Conservation (phyloP, 352 stramenopile genomes). For the Phytophthora fragariae region DNA sequence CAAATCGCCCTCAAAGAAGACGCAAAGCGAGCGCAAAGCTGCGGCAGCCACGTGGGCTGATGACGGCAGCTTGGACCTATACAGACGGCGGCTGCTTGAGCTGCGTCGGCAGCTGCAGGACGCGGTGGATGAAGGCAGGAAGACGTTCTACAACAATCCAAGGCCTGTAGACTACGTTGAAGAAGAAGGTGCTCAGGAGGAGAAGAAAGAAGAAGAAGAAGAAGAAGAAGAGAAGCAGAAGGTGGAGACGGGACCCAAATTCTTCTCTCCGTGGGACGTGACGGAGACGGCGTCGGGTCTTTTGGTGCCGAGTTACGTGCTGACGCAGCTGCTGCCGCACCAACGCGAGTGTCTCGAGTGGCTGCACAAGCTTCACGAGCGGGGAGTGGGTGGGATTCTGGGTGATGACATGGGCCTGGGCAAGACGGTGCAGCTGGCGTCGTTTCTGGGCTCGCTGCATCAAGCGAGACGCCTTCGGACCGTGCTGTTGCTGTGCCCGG, state of each 20-base stretch:
- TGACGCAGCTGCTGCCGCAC: slow-evolving; percentile 92
- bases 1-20: slow-evolving; percentile 1
- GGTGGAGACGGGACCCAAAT: slow-evolving; percentile 24
- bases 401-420: slow-evolving; percentile 96
- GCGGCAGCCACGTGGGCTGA: slow-evolving; percentile 49
- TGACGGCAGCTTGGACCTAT: slow-evolving; percentile 49
- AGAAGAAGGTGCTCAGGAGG: slow-evolving; percentile 7
- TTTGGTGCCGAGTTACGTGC: slow-evolving; percentile 72
- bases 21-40: slow-evolving; percentile 31
- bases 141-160: slow-evolving; percentile 62
- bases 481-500: slow-evolving; percentile 94
- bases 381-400: slow-evolving; percentile 97
- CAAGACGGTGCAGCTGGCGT: slow-evolving; percentile 96
- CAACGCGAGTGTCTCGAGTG: slow-evolving; percentile 96
- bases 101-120: slow-evolving; percentile 39
- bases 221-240: slow-evolving; percentile 14
- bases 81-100: slow-evolving; percentile 44
- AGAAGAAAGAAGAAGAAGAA: not conserved
- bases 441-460: slow-evolving; percentile 86
- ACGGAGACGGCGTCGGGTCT: slow-evolving; percentile 73
- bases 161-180: slow-evolving; percentile 12
- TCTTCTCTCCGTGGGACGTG: slow-evolving; percentile 60
- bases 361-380: slow-evolving; percentile 96
- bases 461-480: slow-evolving; percentile 59
- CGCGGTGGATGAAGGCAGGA: slow-evolving; percentile 29